Evolutionary conservation across 495 filamentous ascomycete species (phyloP), one percentile per base, ranked within the genome.

Genomic region (Delitschia confertaspora): DNA sequence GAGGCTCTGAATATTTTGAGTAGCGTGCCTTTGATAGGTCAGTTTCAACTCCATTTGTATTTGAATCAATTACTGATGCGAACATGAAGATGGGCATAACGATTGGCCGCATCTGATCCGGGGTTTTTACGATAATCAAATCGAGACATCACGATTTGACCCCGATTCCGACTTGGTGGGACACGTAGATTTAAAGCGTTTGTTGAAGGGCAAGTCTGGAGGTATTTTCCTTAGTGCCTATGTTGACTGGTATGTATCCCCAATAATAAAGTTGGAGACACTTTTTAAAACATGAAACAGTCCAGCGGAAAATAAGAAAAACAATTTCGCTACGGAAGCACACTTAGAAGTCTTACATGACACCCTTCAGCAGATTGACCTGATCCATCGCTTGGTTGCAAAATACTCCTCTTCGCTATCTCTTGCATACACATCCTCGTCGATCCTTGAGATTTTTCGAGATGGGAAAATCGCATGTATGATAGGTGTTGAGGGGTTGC

Each of bases 301-400:
- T 31, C 51, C 47, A 10, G n/a, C n/a, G n/a, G n/a, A n/a, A 36
- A 41, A 6, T 1, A 6, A 8, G 31, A 35, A 14, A n/a, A 24
- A 36, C 23, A 40, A 52, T 36, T 56, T 52, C 33, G 25, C 37
- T 7, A 44, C 51, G 17, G 31, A 16, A 3, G 16, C 33, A 1
- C 43, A 53, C 30, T 36, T 56, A 11, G 46, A 49, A 20, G 40
- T 42, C 6, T 21, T 57, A 2, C 43, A 48, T 10, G 55, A 61
- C 16, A 64, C 63, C 1, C 45, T 67, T 4, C 58, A 67, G 33
- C 64, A 67, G 42, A 63, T 67, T 24, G 64, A 67, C 33, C 42
- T 65, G 0, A 45, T 61, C 8, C 44, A 64, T 35, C 56, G 58
- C 3, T 33, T 67, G 11, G 42, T 59, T 3, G 43, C 59, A 0